Evolutionary conservation across 2,329 filamentous ascomycete species (phyloP).

Genomic region (Drechslerella dactyloides): DNA sequence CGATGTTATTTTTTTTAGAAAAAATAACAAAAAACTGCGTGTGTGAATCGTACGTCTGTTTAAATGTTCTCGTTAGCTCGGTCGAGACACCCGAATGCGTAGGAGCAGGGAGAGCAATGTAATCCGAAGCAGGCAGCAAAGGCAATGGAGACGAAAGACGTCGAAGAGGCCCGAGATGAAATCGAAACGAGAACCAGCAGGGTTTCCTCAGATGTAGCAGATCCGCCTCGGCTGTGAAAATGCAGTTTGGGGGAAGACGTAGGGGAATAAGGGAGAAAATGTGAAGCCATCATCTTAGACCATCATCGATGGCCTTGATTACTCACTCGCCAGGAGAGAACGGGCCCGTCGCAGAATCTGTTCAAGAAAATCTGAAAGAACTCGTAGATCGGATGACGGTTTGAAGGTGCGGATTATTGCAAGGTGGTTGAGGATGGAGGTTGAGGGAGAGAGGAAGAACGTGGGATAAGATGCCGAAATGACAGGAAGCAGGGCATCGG

Average conservation of each 20-base stretch:
- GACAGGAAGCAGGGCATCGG: slow-evolving; percentile 12
- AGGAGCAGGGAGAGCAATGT: background rate
- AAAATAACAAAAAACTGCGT: slow-evolving; percentile 42
- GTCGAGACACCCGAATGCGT: slow-evolving; percentile 19
- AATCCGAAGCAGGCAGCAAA: background rate
- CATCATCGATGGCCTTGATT: slow-evolving; percentile 29
- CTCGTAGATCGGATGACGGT: slow-evolving; percentile 1
- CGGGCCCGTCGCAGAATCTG: slow-evolving; percentile 12
- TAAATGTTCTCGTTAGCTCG: slow-evolving; percentile 27
- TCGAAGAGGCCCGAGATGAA: background rate
- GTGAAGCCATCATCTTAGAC: background rate
- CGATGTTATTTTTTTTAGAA: slow-evolving; percentile 40
- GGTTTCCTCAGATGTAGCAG: background rate
- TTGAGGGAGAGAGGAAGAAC: slow-evolving; percentile 12
- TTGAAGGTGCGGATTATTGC: slow-evolving; percentile 6
- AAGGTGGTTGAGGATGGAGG: slow-evolving; percentile 5
- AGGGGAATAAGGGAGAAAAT: slow-evolving; percentile 1
- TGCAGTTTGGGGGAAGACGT: background rate
- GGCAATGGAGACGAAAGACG: background rate
- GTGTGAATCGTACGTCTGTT: slow-evolving; percentile 1
- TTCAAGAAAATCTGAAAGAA: slow-evolving; percentile 14
- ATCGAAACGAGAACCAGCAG: background rate
- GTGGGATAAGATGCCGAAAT: background rate
- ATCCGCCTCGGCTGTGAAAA: background rate
- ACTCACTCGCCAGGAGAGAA: slow-evolving; percentile 30